phyloP scores from a whole-genome alignment of 2,329 filamentous ascomycete genomes.

The Juglanconis sp. region DNA sequence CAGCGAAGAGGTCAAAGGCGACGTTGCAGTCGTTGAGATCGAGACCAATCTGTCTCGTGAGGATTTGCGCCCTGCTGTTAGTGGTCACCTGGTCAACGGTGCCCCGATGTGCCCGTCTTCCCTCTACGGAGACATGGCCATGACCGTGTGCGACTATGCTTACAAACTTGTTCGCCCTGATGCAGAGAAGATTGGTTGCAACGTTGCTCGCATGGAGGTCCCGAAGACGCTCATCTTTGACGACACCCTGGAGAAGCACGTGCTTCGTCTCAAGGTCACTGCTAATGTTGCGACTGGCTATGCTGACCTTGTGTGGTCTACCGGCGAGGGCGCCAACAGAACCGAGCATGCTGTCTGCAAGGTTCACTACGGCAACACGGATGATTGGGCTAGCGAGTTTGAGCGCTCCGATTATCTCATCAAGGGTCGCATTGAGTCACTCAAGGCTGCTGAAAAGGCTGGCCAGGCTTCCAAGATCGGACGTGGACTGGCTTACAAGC shows the following conservation, averaged over 20 bases:
- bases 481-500: constrained; percentile 75
- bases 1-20: constrained; percentile 59
- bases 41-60: constrained; percentile 65
- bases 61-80: constrained; percentile 57
- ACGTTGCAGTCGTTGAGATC: constrained; percentile 57
- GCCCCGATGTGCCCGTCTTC: constrained; percentile 63
- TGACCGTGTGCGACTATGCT: constrained; percentile 61
- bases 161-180: constrained; percentile 61
- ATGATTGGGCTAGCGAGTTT: constrained; percentile 63
- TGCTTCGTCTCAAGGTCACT: constrained; percentile 59
- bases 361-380: constrained; percentile 58
- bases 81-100: constrained; percentile 67
- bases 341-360: constrained; percentile 61
- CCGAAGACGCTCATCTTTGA: constrained; percentile 66
- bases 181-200: constrained; percentile 54
- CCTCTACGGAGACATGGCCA: constrained; percentile 46
- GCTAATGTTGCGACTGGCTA: constrained; percentile 53
- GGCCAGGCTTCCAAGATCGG: constrained; percentile 71
- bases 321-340: constrained; percentile 56
- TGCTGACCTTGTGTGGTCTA: constrained; percentile 56
- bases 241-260: constrained; percentile 45
- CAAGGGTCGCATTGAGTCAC: constrained; percentile 56
- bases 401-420: constrained; percentile 68
- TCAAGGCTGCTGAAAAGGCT: constrained; percentile 57
- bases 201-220: constrained; percentile 66